Evolutionary conservation across 768 basidiomycete genomes (phyloP), one percentile per base, ranked within the genome.

Genomic region (Sutorius australiensis): DNA sequence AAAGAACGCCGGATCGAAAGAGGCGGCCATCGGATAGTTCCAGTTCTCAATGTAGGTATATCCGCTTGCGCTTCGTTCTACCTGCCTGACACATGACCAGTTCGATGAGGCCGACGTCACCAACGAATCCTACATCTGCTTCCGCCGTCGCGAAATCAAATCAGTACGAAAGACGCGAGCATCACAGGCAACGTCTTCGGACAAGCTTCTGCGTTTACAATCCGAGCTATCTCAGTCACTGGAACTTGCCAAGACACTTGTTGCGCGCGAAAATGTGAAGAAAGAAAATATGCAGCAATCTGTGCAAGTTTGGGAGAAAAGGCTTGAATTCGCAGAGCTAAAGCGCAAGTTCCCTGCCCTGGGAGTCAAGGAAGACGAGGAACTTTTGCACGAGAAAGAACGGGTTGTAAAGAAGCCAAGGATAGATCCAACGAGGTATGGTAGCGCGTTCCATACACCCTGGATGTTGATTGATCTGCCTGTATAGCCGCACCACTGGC

Each of bases 41-140:
- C 95, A 5, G 73, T 73, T 9, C 80, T 99, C 30, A 95, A 98
- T 66, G 94, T 95, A 70, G 58, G 88, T 72, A 34, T 34, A 34
- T 34, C 5, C 12, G 10, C 17, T 19, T 14, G 17, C 4, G 17
- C 1, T 21, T 0, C 39, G 5, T 40, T 28, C 14, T 12, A 30
- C 46, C 42, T 53, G 21, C 40, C 53, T 59, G 41, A 60, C 13
- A 4, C 5, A 21, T 40, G 2, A 37, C 5, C 38, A 91, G 88
- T 86, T 81, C 62, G 94, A 98, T 67, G 95, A 98, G 72, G 80
- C 87, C 17, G 93, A 97, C 67, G 86, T 86, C 42, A 79, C 80
- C 59, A 92, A 91, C 50, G 94, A 95, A 62, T 95, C 95, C 0
- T 98, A 98, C 58, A 89, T 98, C 41, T 99, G 97, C 72, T 99